phyloP scores from a whole-genome alignment of 2,329 filamentous ascomycete species.

The Chrysoporthe deuterocubensis region DNA sequence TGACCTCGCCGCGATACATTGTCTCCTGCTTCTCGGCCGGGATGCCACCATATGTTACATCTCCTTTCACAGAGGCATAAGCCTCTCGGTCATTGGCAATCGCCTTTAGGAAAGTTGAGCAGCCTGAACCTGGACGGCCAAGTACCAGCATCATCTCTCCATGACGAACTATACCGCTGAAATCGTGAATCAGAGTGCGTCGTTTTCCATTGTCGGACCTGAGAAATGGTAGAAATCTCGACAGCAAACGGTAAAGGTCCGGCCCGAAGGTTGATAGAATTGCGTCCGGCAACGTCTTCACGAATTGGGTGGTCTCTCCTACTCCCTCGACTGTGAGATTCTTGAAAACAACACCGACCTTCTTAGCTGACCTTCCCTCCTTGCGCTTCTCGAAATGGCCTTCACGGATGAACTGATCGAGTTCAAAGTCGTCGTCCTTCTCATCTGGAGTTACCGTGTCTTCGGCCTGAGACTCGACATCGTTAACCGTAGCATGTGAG shows the following conservation, averaged over 20 bases:
- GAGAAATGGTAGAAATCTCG: conserved; percentile 41
- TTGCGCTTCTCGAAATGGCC: conserved; percentile 77
- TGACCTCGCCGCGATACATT: conserved; percentile 63
- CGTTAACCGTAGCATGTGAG: conserved; percentile 10
- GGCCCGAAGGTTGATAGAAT: conserved; percentile 80
- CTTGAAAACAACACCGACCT: conserved; percentile 77
- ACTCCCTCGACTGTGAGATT: conserved; percentile 75
- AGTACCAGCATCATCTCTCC: conserved; percentile 63
- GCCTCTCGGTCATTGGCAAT: conserved; percentile 71
- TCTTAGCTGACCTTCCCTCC: conserved; percentile 71
- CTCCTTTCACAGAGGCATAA: conserved; percentile 67
- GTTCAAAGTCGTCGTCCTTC: conserved; percentile 65
- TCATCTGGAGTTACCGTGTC: conserved; percentile 34
- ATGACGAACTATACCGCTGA: conserved; percentile 58
- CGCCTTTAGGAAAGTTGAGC: conserved; percentile 61
- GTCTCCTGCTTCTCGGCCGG: conserved; percentile 51
- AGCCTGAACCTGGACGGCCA: conserved; percentile 61
- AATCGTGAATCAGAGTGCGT: conserved; percentile 49
- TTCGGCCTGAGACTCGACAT: conserved; percentile 19
- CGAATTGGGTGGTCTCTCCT: conserved; percentile 68
- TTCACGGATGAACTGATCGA: conserved; percentile 72
- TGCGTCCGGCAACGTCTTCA: conserved; percentile 74
- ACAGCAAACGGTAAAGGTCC: conserved; percentile 70
- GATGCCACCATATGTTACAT: conserved; percentile 64
- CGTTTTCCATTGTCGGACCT: conserved; percentile 22